Evolutionary conservation across 257 asterid species (phyloP).

Genomic region (Rehmannia glutinosa): DNA sequence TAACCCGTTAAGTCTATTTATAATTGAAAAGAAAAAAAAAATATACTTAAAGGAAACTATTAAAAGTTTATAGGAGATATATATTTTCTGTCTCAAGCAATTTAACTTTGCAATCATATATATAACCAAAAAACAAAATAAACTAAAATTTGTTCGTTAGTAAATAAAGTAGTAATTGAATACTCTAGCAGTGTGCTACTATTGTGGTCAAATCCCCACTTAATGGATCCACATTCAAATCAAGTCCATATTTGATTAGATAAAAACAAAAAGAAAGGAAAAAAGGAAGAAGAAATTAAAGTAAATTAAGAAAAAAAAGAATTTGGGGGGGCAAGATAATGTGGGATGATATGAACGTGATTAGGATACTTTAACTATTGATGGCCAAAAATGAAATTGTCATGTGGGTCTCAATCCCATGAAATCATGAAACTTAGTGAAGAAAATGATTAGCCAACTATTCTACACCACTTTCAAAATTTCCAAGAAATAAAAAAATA

Average conservation of each 20-base stretch:
- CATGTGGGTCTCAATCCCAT: constrained; percentile 55
- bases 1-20: too few relatives aligned
- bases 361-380: constrained; percentile 15
- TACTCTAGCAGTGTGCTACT: too few relatives aligned
- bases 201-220: background rate
- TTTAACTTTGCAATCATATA: too few relatives aligned
- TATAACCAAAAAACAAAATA: too few relatives aligned
- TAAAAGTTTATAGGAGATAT: too few relatives aligned
- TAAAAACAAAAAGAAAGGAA: constrained; percentile 20
- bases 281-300: constrained; percentile 2
- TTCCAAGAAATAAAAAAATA: constrained; percentile 16
- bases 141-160: too few relatives aligned
- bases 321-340: constrained; percentile 5
- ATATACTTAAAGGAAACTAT: too few relatives aligned
- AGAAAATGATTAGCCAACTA: constrained; percentile 49
- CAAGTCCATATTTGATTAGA: constrained; percentile 14
- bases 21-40: too few relatives aligned
- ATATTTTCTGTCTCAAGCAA: too few relatives aligned
- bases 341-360: constrained; percentile 1
- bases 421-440: constrained; percentile 52
- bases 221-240: constrained; percentile 8
- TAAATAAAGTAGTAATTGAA: too few relatives aligned
- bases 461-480: constrained; percentile 14
- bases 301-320: background rate
- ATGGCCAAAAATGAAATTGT: constrained; percentile 30